Evolutionary conservation across 805 yeast species (phyloP).

Genomic region (Tetrapisispora fleetii): DNA sequence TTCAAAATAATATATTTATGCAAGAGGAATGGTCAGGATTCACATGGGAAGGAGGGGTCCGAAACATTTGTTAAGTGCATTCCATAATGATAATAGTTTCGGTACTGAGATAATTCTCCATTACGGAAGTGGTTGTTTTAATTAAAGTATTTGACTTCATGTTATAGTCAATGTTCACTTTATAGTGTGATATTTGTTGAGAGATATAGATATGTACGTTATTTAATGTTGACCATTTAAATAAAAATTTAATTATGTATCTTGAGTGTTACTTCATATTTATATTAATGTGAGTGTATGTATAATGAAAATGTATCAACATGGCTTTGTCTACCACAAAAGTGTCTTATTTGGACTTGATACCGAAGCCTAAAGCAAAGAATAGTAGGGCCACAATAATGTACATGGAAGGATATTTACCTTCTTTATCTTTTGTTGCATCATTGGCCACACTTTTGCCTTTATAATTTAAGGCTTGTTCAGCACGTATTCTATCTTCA

Average conservation of each 20-base stretch:
- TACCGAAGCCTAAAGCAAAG: constrained; percentile 22
- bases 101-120: too few species aligned
- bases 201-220: background rate
- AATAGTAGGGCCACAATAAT: constrained; percentile 30
- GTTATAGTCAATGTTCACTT: too few species aligned
- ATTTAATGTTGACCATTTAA: background rate
- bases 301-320: background rate
- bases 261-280: background rate
- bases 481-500: constrained; percentile 57
- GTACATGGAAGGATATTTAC: constrained; percentile 17
- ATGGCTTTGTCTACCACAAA: background rate
- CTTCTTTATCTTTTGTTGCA: constrained; percentile 1
- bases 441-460: background rate
- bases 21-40: background rate
- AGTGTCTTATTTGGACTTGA: constrained; percentile 14
- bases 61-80: too few species aligned
- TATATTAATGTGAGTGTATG: background rate
- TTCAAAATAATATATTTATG: background rate
- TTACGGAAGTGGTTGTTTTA: too few species aligned
- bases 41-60: background rate
- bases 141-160: too few species aligned
- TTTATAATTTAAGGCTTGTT: constrained; percentile 8
- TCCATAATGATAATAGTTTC: too few species aligned
- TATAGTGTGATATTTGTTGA: too few species aligned
- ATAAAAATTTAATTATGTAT: background rate